These are phyloP conservation scores for Rickenella mellea DNA, from an alignment of 768 basidiomycete species.

Conservation along the genomic window DNA sequence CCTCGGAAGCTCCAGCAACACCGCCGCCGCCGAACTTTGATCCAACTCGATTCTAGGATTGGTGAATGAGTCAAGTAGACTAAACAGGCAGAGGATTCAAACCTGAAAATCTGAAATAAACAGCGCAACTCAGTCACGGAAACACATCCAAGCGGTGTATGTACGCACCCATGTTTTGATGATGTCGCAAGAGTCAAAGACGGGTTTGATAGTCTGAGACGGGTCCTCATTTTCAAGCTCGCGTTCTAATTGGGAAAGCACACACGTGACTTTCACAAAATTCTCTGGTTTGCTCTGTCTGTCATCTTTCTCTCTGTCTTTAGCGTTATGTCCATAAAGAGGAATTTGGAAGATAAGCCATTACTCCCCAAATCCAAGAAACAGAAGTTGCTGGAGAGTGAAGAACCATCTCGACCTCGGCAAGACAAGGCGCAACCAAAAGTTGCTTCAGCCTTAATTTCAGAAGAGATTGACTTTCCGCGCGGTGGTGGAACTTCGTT, in stretches of 20 bases:
- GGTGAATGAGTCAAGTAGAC: slow-evolving; percentile 4
- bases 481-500: slow-evolving; percentile 87
- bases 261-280: no score
- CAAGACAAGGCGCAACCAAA: slow-evolving; percentile 11
- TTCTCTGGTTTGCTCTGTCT: no score
- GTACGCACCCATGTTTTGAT: slow-evolving; percentile 21
- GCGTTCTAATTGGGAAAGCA: no score
- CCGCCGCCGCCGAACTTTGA: slow-evolving; percentile 95
- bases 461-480: slow-evolving; percentile 87
- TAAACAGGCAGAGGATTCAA: no score
- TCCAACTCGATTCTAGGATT: slow-evolving; percentile 80
- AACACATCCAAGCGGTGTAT: not conserved
- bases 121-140: not conserved
- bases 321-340: no score
- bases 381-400: not conserved
- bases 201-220: no score
- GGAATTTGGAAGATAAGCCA: no score
- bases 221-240: no score
- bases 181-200: no score
- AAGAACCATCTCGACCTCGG: no score
- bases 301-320: no score
- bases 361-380: no score
- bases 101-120: slow-evolving; percentile 58
- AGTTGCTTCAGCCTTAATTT: slow-evolving; percentile 29
- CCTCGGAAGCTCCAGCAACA: slow-evolving; percentile 90